Evolutionary conservation across 2,329 filamentous ascomycete genomes (phyloP), one percentile per base, ranked within the genome.

Genomic region (Xylariaceae sp.): DNA sequence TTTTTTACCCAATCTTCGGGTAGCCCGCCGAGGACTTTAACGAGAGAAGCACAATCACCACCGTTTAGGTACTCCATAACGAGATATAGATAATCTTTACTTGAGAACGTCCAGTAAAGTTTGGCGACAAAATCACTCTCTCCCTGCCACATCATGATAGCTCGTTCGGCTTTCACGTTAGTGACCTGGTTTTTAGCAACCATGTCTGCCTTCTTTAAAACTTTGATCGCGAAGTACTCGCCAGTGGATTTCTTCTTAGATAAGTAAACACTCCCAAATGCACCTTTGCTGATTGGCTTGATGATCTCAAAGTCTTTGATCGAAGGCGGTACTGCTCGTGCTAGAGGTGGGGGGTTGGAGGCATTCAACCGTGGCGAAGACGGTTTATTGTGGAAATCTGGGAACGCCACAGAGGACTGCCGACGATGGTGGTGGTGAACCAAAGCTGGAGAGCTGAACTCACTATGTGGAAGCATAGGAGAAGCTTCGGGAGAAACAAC

Each of bases 81-180:
- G 57, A 99, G 82, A 71, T 98, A 99, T 21, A 99, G 86, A 71
- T 97, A 99, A 71, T 99, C 95, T 71, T 99, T 99, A 81, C 94
- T 99, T 3, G 95, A 96, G 71, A 99, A 99, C 0, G 95, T 99
- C 96, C 96, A 99, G 77, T 98, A 99, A 11, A 99, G 83, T 78
- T 99, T 99, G 23, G 95, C 95, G 56, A 99, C 95, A 73, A 99
- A 99, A 58, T 99, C 95, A 73, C 96, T 99, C 74, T 98, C 92
- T 19, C 95, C 95, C 77, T 99, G 95, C 91, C 95, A 98, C 95
- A 99, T 99, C 95, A 99, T 98, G 71, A 99, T 99, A 19, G 96
- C 96, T 65, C 95, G 86, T 76, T 99, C 95, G 7, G 96, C 95
- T 76, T 99, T 98, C 69, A 99, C 95, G 70, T 99, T 99, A 65